These are phyloP conservation scores for Boletus coccyginus DNA, from an alignment of 768 basidiomycete genomes.

Conservation along the genomic window DNA sequence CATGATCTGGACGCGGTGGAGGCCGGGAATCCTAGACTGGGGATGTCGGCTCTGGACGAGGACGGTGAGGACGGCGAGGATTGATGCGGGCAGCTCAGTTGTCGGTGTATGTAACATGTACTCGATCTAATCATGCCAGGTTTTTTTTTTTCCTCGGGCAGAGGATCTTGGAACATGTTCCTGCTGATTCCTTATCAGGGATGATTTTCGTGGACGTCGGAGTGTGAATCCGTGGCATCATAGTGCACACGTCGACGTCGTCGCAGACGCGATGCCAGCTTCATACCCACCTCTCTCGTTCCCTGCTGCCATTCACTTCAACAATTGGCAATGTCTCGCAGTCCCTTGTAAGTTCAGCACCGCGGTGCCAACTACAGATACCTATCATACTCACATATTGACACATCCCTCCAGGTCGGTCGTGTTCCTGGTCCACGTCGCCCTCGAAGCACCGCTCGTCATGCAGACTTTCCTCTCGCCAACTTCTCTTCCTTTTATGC, in stretches of 20 bases:
- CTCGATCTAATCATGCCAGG: constrained; percentile 7
- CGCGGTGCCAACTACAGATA: too few species aligned
- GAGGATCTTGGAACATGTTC: too few species aligned
- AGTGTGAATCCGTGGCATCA: constrained; percentile 11
- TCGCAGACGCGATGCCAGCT: too few species aligned
- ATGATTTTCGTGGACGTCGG: constrained; percentile 29
- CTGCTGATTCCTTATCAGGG: constrained; percentile 8
- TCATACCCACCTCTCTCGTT: too few species aligned
- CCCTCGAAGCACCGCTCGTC: constrained; percentile 73
- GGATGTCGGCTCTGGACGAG: constrained; percentile 27
- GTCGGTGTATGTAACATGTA: constrained; percentile 3
- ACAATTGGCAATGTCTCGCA: constrained; percentile 28
- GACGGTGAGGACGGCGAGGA: constrained; percentile 34
- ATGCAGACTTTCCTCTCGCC: constrained; percentile 74
- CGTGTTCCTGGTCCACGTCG: constrained; percentile 78
- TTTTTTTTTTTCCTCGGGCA: neutral
- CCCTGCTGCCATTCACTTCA: neutral
- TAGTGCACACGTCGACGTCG: neutral
- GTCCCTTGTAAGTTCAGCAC: constrained; percentile 39
- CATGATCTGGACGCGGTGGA: constrained; percentile 31
- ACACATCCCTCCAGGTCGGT: constrained; percentile 41
- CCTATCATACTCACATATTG: too few species aligned
- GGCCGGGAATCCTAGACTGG: constrained; percentile 19
- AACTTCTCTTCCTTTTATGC: constrained; percentile 63
- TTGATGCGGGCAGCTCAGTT: constrained; percentile 1